Evolutionary conservation across 768 basidiomycete genomes (phyloP), one percentile per base, ranked within the genome.

Genomic region (Crucibulum laeve): DNA sequence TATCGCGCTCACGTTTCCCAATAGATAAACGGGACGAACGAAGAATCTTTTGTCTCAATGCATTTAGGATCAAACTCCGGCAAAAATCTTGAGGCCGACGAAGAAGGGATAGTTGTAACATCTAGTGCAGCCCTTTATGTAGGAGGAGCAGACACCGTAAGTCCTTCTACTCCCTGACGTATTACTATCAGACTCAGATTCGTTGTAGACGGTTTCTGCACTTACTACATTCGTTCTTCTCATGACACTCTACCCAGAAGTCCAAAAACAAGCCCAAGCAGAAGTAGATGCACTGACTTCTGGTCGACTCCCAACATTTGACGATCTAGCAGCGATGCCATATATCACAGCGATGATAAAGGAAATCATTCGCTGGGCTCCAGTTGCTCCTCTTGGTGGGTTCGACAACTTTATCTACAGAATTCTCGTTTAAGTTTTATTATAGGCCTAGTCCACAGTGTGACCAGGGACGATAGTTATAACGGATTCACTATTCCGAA

Each of bases 121-220:
- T 54, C 53, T 6, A 49, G 53, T 24, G 56, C 58, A 3, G 59
- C 57, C 3, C 45, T 66, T 13, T 67, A 62, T 43, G 48, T 60
- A 23, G 69, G 62, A n/a, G 69, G 67, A 11, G 63, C 63, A 24
- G 70, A 70, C 45, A 71, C 70, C 13, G 67, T 69, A 23, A 43
- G 60, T 49, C n/a, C 38, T 37, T 38, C 15, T 15, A 42, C 13
- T 26, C 6, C 4, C 39, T 22, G 7, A 15, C 10, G 8, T 18
- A 24, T 17, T 14, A 25, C 5, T 15, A 8, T 14, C 17, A 8
- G 21, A 34, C 4, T 19, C 25, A 25, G 21, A 26, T 38, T 37
- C 13, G 14, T 13, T 35, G 21, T 25, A 70, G 70, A 68, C 65
- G 17, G 59, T 64, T 5, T 60, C 68, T 2, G 57, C 58, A 5